A percentile compares a stretch with the other conserved stretches of the same genome.
Conservation (phyloP, 2,329 filamentous ascomycete genomes). For the Penicillium sp. region DNA sequence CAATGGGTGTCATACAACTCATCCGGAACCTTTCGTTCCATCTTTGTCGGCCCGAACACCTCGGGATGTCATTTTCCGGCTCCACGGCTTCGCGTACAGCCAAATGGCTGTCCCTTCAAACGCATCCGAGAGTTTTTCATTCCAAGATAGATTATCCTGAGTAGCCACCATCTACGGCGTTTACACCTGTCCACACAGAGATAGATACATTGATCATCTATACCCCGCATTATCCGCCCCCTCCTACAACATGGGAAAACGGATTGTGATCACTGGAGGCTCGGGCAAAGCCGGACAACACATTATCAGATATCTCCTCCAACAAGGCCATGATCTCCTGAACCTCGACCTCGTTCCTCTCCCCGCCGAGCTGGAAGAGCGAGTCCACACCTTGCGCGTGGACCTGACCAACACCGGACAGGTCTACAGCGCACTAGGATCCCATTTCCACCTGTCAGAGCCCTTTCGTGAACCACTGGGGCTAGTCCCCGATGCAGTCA, state of each 20-base stretch:
- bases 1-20: not conserved
- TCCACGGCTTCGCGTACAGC: not conserved
- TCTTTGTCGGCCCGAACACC: not conserved
- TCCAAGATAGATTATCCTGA: not conserved
- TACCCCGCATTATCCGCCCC: slow-evolving; percentile 2
- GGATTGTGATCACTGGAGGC: slow-evolving; percentile 55
- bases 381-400: slow-evolving; percentile 53
- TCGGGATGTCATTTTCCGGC: slow-evolving; percentile 4
- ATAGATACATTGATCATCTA: not conserved
- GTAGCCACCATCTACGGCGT: not conserved
- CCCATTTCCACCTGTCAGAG: slow-evolving; percentile 53
- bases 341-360: slow-evolving; percentile 55
- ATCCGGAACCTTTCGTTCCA: slow-evolving; percentile 1
- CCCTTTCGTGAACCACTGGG: slow-evolving; percentile 36
- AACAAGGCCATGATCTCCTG: slow-evolving; percentile 51
- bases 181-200: not conserved
- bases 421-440: slow-evolving; percentile 55
- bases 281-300: slow-evolving; percentile 56
- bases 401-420: slow-evolving; percentile 56
- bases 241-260: slow-evolving; percentile 28
- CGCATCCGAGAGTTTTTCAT: not conserved
- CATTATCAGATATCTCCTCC: slow-evolving; percentile 52
- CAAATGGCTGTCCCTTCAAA: not conserved
- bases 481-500: slow-evolving; percentile 56
- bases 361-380: slow-evolving; percentile 32